These are phyloP conservation scores for Vanderwaltozyma tropicalis DNA, from an alignment of 805 yeast genomes.

Conservation along the genomic window DNA sequence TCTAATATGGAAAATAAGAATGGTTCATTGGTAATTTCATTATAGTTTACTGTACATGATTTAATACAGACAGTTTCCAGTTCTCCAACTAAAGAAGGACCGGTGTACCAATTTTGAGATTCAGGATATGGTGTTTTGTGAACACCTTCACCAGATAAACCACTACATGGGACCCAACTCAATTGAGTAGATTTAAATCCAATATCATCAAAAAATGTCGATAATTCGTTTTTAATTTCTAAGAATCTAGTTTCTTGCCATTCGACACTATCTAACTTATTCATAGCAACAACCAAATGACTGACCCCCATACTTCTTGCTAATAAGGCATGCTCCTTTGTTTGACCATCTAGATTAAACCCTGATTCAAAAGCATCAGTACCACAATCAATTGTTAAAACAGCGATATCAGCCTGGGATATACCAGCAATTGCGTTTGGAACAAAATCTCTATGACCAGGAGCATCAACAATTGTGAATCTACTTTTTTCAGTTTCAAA, in stretches of 20 bases:
- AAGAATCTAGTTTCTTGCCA: constrained; percentile 92
- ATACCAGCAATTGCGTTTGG: constrained; percentile 99
- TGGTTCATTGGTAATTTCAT: constrained; percentile 28
- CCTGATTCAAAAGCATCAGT: constrained; percentile 99
- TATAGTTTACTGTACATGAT: constrained; percentile 8
- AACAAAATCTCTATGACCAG: constrained; percentile 97
- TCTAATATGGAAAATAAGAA: constrained; percentile 59
- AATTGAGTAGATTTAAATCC: constrained; percentile 81
- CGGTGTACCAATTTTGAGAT: constrained; percentile 76
- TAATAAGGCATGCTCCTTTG: constrained; percentile 90
- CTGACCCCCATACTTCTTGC: constrained; percentile 97
- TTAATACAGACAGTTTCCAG: constrained; percentile 43
- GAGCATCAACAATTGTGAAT: constrained; percentile 96
- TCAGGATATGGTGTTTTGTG: constrained; percentile 53
- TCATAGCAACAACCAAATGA: constrained; percentile 81
- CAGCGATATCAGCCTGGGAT: constrained; percentile 96
- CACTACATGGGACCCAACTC: constrained; percentile 89
- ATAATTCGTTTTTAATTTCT: constrained; percentile 79
- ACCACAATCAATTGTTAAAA: constrained; percentile 91
- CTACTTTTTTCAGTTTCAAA: constrained; percentile 92
- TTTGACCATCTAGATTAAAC: constrained; percentile 95
- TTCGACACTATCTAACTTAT: constrained; percentile 74
- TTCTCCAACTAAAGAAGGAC: constrained; percentile 78
- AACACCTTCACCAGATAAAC: constrained; percentile 92
- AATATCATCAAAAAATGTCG: constrained; percentile 62